Conservation (phyloP, 345 rosid genomes). For the Arabidopsis arenosa region DNA sequence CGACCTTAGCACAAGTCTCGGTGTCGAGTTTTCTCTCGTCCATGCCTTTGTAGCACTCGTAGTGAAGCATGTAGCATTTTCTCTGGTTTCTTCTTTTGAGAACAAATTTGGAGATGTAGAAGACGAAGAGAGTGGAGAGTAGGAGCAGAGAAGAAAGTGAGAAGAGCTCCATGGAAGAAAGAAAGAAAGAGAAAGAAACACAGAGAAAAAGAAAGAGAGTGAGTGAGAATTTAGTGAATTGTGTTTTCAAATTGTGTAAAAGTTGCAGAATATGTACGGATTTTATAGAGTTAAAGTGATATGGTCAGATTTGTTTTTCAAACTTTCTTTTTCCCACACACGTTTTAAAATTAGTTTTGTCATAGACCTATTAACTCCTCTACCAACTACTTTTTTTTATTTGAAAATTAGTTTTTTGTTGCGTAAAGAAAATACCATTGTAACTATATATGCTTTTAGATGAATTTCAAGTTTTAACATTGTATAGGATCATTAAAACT, state of each 20-base stretch:
- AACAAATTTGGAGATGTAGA: conserved; percentile 30
- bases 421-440: not conserved
- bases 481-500: not conserved
- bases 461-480: not conserved
- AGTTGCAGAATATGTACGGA: conserved; percentile 37
- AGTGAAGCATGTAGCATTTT: conserved; percentile 68
- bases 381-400: conserved; percentile 33
- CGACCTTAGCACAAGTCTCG: conserved; percentile 49
- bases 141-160: conserved; percentile 35
- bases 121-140: conserved; percentile 34
- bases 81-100: conserved; percentile 43
- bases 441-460: not conserved
- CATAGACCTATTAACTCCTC: conserved; percentile 24
- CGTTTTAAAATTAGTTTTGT: conserved; percentile 28
- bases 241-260: conserved; percentile 31
- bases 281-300: conserved; percentile 41
- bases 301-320: conserved; percentile 28
- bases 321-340: not conserved
- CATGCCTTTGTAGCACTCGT: conserved; percentile 65
- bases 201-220: not conserved
- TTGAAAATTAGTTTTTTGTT: not conserved
- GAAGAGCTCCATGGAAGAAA: conserved; percentile 42
- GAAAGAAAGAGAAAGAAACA: not conserved
- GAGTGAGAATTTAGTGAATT: conserved; percentile 10
- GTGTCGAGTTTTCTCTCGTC: conserved; percentile 62